Percentiles rank a stretch among this genome's conserved stretches.
phyloP scores from a whole-genome alignment of 1,284 basidiomycete species.

The Pseudozyma sp. region DNA sequence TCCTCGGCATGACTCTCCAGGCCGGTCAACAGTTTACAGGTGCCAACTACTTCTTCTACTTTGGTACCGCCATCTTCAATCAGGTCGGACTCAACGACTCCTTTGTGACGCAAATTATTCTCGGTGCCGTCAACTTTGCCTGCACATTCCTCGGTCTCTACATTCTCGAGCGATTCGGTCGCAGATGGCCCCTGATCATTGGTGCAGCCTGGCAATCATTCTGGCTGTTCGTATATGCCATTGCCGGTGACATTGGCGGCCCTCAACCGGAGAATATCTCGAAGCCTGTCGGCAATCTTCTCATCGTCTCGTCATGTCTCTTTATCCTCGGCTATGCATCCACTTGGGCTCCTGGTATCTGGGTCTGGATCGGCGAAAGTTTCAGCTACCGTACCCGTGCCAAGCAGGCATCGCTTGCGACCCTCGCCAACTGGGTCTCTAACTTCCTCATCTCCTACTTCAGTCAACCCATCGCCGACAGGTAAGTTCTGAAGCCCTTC shows the following conservation, averaged over 20 bases:
- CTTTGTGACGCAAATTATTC: constrained; percentile 76
- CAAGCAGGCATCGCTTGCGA: constrained; percentile 80
- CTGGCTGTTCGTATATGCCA: constrained; percentile 83
- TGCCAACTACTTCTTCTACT: constrained; percentile 71
- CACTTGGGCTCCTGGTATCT: constrained; percentile 74
- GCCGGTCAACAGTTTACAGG: constrained; percentile 82
- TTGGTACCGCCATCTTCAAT: constrained; percentile 76
- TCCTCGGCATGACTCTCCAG: constrained; percentile 76
- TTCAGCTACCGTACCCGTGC: constrained; percentile 81
- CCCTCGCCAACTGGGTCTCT: constrained; percentile 76
- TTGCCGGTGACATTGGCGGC: constrained; percentile 78
- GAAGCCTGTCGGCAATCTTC: constrained; percentile 72
- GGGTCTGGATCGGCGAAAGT: constrained; percentile 73
- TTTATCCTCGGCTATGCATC: constrained; percentile 83
- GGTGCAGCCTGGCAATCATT: constrained; percentile 75
- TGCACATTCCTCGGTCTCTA: constrained; percentile 76
- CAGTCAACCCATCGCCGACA: constrained; percentile 58
- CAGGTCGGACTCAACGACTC: constrained; percentile 75
- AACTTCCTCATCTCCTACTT: constrained; percentile 83
- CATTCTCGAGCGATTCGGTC: constrained; percentile 74
- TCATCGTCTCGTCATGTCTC: constrained; percentile 82
- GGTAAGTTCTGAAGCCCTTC: no score
- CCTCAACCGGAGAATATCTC: constrained; percentile 69
- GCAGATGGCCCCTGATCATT: constrained; percentile 73
- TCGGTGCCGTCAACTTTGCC: constrained; percentile 75